phyloP scores from a whole-genome alignment of 1,284 basidiomycete genomes.

The Peniophora sp. region DNA sequence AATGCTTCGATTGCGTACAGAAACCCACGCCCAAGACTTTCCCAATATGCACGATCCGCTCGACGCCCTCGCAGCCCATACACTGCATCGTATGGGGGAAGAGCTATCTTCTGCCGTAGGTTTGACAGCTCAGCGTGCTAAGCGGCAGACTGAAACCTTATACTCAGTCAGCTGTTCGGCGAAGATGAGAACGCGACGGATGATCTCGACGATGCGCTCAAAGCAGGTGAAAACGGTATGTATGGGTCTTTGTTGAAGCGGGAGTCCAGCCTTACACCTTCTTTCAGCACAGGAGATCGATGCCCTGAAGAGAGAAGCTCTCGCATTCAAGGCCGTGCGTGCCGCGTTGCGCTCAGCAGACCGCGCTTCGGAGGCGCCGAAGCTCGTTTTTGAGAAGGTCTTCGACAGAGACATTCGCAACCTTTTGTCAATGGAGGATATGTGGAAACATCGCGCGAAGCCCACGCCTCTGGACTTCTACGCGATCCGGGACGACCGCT shows the following conservation, averaged over 20 bases:
- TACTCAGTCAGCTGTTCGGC: constrained; percentile 83
- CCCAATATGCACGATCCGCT: constrained; percentile 97
- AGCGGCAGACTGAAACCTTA: not conserved
- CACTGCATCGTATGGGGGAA: constrained; percentile 99
- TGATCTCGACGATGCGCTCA: constrained; percentile 81
- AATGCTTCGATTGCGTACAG: constrained; percentile 88
- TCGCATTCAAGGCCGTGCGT: constrained; percentile 81
- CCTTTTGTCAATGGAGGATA: constrained; percentile 91
- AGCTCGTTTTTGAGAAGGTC: constrained; percentile 82
- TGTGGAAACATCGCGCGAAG: constrained; percentile 88
- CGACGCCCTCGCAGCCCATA: constrained; percentile 94
- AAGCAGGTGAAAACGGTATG: constrained; percentile 82
- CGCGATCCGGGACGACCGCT: constrained; percentile 54
- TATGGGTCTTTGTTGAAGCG: not conserved
- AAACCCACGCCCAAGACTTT: constrained; percentile 92
- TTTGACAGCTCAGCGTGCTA: not conserved
- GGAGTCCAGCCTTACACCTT: not conserved
- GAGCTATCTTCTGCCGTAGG: constrained; percentile 91
- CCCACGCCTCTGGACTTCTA: constrained; percentile 83
- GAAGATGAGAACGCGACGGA: constrained; percentile 67
- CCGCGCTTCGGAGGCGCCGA: constrained; percentile 48
- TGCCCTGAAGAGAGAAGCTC: constrained; percentile 81
- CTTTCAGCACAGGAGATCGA: constrained; percentile 81
- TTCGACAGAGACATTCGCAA: constrained; percentile 87
- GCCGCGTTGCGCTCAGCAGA: constrained; percentile 44